Evolutionary conservation across 2,329 filamentous ascomycete species (phyloP).

Genomic region (Celoporthe dispersa): DNA sequence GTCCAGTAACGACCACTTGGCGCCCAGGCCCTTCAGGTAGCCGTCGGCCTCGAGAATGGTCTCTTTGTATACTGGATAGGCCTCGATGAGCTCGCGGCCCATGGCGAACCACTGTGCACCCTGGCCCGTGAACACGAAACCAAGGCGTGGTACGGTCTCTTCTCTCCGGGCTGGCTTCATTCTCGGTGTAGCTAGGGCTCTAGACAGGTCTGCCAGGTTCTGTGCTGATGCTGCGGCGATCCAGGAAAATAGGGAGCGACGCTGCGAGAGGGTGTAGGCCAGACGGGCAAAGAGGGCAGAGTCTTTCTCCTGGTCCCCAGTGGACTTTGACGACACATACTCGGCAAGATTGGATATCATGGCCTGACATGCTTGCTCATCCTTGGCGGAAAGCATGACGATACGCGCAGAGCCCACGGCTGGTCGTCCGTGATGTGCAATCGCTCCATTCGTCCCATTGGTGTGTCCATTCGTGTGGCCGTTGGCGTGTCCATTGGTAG

Average conservation of each 20-base stretch:
- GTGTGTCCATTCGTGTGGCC: background rate
- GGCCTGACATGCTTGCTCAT: slow-evolving; percentile 10
- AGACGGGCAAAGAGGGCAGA: slow-evolving; percentile 4
- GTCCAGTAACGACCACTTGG: slow-evolving; percentile 35
- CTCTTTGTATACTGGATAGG: slow-evolving; percentile 32
- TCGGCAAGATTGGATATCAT: slow-evolving; percentile 9
- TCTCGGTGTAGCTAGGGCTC: slow-evolving; percentile 7
- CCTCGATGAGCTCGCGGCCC: slow-evolving; percentile 33
- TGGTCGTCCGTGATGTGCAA: background rate
- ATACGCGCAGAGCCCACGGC: background rate
- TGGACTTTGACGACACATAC: background rate
- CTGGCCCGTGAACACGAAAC: slow-evolving; percentile 41
- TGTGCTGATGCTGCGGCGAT: slow-evolving; percentile 1
- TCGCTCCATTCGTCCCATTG: background rate
- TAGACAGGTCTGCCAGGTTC: slow-evolving; percentile 22
- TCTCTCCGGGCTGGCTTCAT: background rate
- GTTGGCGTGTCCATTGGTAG: background rate
- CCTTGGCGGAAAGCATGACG: slow-evolving; percentile 7
- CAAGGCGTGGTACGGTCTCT: slow-evolving; percentile 22
- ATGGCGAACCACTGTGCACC: slow-evolving; percentile 40
- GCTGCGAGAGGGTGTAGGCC: slow-evolving; percentile 16
- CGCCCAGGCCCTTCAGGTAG: slow-evolving; percentile 32
- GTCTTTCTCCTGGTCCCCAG: background rate
- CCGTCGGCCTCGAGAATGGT: slow-evolving; percentile 33
- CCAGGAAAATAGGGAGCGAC: slow-evolving; percentile 17